Conservation (phyloP, 2,329 filamentous ascomycete genomes). For the Aspergillus ochraceoroseus region DNA sequence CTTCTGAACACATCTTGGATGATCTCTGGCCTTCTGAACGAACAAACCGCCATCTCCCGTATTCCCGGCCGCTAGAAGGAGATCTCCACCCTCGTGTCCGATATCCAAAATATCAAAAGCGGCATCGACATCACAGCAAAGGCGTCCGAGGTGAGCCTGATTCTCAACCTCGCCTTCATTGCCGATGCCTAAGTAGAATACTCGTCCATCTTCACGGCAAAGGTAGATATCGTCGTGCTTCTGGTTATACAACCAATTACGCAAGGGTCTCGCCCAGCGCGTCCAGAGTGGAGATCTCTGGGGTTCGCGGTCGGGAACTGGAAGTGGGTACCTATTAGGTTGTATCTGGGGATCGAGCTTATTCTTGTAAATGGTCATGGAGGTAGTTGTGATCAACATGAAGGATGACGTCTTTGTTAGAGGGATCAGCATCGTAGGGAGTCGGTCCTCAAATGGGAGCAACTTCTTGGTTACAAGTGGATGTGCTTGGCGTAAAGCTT, state of each 20-base stretch:
- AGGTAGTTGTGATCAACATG: constrained; percentile 59
- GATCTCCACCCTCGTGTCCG: constrained; percentile 63
- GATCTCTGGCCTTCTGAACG: constrained; percentile 58
- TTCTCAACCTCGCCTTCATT: constrained; percentile 52
- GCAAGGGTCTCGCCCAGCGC: constrained; percentile 74
- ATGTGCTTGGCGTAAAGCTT: constrained; percentile 24
- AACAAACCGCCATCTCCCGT: constrained; percentile 73
- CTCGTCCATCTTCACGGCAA: constrained; percentile 77
- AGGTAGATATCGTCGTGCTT: constrained; percentile 76
- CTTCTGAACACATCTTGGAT: constrained; percentile 52
- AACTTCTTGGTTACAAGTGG: constrained; percentile 30
- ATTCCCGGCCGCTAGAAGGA: constrained; percentile 74
- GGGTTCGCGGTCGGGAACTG: constrained; percentile 25
- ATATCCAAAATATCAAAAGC: constrained; percentile 69
- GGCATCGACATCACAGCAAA: constrained; percentile 69
- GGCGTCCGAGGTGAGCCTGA: constrained; percentile 57
- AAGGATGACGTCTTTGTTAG: constrained; percentile 67
- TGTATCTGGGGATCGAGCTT: constrained; percentile 30
- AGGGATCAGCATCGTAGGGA: constrained; percentile 68
- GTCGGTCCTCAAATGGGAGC: constrained; percentile 40
- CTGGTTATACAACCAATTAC: constrained; percentile 58
- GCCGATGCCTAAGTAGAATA: constrained; percentile 67
- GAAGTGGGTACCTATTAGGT: constrained; percentile 31
- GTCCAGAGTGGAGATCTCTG: constrained; percentile 62
- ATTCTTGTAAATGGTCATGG: constrained; percentile 49